A percentile compares a stretch with the other conserved stretches of the same genome.
Conservation (phyloP, 495 filamentous ascomycete species). For the Xylaria castorea region DNA sequence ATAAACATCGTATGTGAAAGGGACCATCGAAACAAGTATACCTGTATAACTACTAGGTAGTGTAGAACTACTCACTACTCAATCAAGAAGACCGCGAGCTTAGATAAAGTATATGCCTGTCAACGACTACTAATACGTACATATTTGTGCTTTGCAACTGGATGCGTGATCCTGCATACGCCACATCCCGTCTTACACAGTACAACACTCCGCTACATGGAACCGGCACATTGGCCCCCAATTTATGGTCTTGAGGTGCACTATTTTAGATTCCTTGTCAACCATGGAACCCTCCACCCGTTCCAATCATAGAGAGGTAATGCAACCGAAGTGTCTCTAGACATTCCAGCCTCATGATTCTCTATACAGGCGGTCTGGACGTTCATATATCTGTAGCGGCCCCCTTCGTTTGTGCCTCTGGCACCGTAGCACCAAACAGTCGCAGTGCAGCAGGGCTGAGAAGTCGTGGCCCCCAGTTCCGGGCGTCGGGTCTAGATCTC, state of each 20-base stretch:
- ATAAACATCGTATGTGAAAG: neutral
- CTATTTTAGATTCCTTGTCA: neutral
- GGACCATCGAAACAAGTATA: neutral
- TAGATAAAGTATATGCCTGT: neutral
- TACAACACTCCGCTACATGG: neutral
- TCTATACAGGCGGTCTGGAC: neutral
- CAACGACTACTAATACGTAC: neutral
- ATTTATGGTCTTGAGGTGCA: neutral
- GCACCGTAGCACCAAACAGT: neutral
- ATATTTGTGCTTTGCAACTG: neutral
- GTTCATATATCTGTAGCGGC: conserved; percentile 4
- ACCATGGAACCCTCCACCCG: neutral
- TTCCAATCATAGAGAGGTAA: neutral
- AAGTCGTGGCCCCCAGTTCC: conserved; percentile 5
- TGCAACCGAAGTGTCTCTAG: neutral
- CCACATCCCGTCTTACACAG: conserved; percentile 14
- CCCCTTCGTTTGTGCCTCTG: conserved; percentile 5
- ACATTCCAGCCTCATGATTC: neutral
- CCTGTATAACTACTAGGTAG: too few species aligned
- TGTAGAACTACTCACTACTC: too few species aligned
- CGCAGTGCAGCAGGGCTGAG: conserved; percentile 25
- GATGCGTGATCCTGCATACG: conserved; percentile 6
- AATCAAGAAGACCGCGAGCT: too few species aligned
- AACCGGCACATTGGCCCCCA: conserved; percentile 1
- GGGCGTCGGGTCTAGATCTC: neutral